phyloP scores from a whole-genome alignment of 2,329 filamentous ascomycete genomes.

The Colletotrichum destructivum region DNA sequence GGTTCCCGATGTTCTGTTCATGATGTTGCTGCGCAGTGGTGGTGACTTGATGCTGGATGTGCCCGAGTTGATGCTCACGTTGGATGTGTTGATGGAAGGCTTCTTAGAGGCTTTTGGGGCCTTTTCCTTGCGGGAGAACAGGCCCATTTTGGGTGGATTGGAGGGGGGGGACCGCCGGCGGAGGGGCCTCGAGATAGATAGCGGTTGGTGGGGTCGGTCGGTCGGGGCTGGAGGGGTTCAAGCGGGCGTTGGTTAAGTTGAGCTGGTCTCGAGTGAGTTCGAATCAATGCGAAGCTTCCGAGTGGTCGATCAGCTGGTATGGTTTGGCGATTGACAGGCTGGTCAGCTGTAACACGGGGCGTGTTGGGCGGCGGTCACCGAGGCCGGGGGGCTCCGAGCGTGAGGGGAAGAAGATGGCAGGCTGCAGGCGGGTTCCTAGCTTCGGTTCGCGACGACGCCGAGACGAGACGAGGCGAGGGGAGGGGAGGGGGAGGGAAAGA shows the following conservation, averaged over 20 bases:
- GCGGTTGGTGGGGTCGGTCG: constrained; percentile 23
- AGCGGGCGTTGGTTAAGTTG: constrained; percentile 1
- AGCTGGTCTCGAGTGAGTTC: constrained; percentile 1
- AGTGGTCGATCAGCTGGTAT: constrained; percentile 12
- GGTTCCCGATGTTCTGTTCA: constrained; percentile 67
- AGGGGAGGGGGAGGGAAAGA: neutral
- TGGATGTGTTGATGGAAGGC: constrained; percentile 59
- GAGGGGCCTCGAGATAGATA: constrained; percentile 12
- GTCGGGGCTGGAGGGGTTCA: constrained; percentile 17
- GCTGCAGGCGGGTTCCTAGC: constrained; percentile 13
- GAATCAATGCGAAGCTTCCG: constrained; percentile 27
- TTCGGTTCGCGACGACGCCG: constrained; percentile 9
- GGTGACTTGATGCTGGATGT: constrained; percentile 64
- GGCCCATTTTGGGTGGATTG: constrained; percentile 61
- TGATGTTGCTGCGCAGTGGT: constrained; percentile 50
- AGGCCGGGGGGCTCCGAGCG: constrained; percentile 19
- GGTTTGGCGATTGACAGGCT: neutral
- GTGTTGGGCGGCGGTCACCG: constrained; percentile 22
- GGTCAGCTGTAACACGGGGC: neutral
- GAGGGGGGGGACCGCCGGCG: neutral
- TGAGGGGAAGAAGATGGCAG: neutral
- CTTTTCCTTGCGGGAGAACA: constrained; percentile 71
- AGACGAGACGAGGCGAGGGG: neutral
- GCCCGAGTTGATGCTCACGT: constrained; percentile 67
- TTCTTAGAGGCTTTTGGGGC: constrained; percentile 57